Base-by-base conservation (phyloP, 805 yeast genomes). In the Yarrowia divulgata region DNA sequence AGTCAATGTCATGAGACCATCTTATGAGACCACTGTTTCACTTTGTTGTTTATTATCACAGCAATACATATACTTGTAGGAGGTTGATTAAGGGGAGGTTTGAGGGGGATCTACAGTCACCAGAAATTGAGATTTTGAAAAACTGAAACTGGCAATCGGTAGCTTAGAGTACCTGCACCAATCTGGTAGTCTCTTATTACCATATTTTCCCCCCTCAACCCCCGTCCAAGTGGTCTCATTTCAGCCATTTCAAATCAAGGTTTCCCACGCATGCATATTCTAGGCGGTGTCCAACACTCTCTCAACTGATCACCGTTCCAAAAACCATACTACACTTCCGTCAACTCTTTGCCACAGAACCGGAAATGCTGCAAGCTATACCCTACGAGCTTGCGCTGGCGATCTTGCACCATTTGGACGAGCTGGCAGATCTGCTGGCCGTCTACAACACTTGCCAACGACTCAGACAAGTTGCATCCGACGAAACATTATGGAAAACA, bases 361-460 rank as follows among this genome's bases (percentile, higher is more conserved):
- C 60, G 19, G 23, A 37, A 29, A 60, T 60, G 66, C 29, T 60
- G n/a, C 42, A 60, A 43, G 23, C 34, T n/a, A 32, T 60, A 19
- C 66, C 66, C 14, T 60, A 60, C 66, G 66, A 60, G 37, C 18
- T 60, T 5, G 42, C 66, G 34, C 40, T 60, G 37, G 32, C 66
- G 66, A 60, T 60, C 19, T 42, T 60, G 34, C 66, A 60, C 34
- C 32, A 60, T 2, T 42, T 60, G 18, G 52, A 45, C 43, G 18
- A 60, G 8, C 66, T 60, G 6, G 8, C 45, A 7, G 66, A 60
- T n/a, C 66, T 60, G 8, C 42, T 60, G 34, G 42, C 66, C n/a
- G 52, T 60, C 40, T 60, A 43, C 52, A 45, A 60, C 66, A 43
- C 66, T 3, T n/a, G 52, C 16, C 52, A 34, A 9, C 19, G 52